phyloP scores from a whole-genome alignment of 768 basidiomycete species.

The Fistulinella prunicolor region DNA sequence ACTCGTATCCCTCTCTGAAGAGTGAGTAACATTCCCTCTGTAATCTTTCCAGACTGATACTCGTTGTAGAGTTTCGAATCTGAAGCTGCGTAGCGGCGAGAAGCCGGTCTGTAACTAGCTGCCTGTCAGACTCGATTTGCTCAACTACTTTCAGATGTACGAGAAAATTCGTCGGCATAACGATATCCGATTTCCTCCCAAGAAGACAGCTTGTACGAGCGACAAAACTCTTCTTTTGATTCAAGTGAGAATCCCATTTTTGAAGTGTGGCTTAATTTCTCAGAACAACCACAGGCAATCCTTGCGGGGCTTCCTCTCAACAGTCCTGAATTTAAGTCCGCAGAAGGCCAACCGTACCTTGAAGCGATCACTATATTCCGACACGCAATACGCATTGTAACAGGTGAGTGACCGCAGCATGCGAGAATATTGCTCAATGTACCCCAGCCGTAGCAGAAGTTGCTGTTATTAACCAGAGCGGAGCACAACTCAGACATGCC shows the following conservation, averaged over 20 bases:
- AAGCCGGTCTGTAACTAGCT: constrained; percentile 48
- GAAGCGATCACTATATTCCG: constrained; percentile 72
- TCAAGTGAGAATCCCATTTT: constrained; percentile 47
- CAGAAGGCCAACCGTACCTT: constrained; percentile 68
- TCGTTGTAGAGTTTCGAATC: constrained; percentile 54
- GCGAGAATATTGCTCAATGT: constrained; percentile 3
- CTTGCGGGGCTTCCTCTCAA: constrained; percentile 70
- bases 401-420: constrained; percentile 45
- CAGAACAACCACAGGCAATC: constrained; percentile 50
- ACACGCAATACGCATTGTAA: constrained; percentile 71
- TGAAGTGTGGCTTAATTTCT: not conserved
- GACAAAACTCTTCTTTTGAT: constrained; percentile 83
- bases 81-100: constrained; percentile 72
- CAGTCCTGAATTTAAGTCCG: constrained; percentile 62
- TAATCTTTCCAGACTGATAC: constrained; percentile 1
- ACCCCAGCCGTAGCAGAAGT: constrained; percentile 72
- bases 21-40: constrained; percentile 41
- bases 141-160: constrained; percentile 39
- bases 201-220: constrained; percentile 62
- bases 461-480: constrained; percentile 61
- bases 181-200: constrained; percentile 78
- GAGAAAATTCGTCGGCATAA: constrained; percentile 66
- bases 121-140: not conserved
- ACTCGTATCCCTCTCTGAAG: constrained; percentile 59
- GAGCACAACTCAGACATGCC: constrained; percentile 65